Base-by-base conservation (phyloP, 1,284 basidiomycete genomes). In the Austropuccinia psidii region DNA sequence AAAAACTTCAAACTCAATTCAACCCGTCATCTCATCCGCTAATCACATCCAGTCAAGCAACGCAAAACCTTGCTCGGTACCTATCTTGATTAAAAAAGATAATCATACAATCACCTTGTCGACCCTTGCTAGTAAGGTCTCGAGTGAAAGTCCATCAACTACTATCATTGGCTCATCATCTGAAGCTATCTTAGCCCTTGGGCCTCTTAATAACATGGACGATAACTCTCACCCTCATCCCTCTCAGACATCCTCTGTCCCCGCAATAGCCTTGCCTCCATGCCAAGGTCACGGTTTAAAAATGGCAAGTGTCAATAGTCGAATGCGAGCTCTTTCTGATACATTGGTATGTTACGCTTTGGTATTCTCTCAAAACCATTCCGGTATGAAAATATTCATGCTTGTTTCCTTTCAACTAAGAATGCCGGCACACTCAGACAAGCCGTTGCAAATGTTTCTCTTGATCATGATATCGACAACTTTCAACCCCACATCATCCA, bases 401-500 rank as follows among this genome's bases (percentile, higher is more conserved):
- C 49, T 50, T 27, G 39, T 27, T 58, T 69, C 6, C 19, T 37
- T 45, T 31, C n/a, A 5, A 57, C 33, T 24, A 9, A 27, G 19
- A 70, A 70, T 29, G 68, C 43, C 11, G 68, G 68, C 9, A 70
- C 68, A 6, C 24, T 70, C 0, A 24, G 68, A 8, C 37, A 55
- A 60, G 57, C 68, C 39, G 50, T 60, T 41, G 68, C 68, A 3
- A 70, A 70, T n/a, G 68, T 70, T 8, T 70, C 68, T n/a, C 37
- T 41, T 17, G 68, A 70, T 49, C 68, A 70, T 35, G 37, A 55
- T 19, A 70, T 70, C 19, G 37, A 39, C 8, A 57, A 70, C 37
- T 70, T 81, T 76, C 75, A 78, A 65, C 80, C 78, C 0, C 75
- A 77, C 58, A 61, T 77, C 64, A 78, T 79, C 57, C 78, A 78